phyloP scores from a whole-genome alignment of 768 basidiomycete genomes.

The Pseudohyphozyma bogoriensis region DNA sequence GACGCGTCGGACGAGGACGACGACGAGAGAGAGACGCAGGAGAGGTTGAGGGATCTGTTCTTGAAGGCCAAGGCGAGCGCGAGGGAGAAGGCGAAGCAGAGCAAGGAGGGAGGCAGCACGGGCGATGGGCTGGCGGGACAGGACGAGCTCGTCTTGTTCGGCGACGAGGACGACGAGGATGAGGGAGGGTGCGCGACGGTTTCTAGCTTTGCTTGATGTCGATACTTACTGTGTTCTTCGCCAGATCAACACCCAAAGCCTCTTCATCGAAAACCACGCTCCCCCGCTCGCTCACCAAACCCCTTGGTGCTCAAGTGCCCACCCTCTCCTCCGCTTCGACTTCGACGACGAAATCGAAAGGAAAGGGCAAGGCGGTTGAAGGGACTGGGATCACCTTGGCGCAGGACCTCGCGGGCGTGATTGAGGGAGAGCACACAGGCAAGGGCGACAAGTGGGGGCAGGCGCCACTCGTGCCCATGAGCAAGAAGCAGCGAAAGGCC shows the following conservation, averaged over 20 bases:
- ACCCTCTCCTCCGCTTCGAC: background rate
- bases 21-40: conserved; percentile 36
- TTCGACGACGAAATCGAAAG: conserved; percentile 29
- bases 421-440: conserved; percentile 39
- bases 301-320: background rate
- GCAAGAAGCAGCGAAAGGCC: conserved; percentile 61
- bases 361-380: conserved; percentile 54
- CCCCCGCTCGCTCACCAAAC: conserved; percentile 13
- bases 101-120: background rate
- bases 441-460: conserved; percentile 54
- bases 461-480: conserved; percentile 43
- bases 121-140: conserved; percentile 18
- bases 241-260: conserved; percentile 16
- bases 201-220: background rate
- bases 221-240: background rate
- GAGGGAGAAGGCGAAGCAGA: conserved; percentile 17
- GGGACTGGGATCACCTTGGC: conserved; percentile 47
- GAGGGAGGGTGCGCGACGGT: conserved; percentile 22
- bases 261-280: conserved; percentile 15
- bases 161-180: conserved; percentile 6
- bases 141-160: conserved; percentile 20
- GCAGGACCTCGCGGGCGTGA: conserved; percentile 41
- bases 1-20: background rate
- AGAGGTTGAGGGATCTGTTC: conserved; percentile 55
- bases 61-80: conserved; percentile 51